Percentiles rank a stretch among this genome's conserved stretches.
These are phyloP conservation scores for Fusarium bactridioides DNA, from an alignment of 2,329 filamentous ascomycete genomes.

Conservation along the genomic window DNA sequence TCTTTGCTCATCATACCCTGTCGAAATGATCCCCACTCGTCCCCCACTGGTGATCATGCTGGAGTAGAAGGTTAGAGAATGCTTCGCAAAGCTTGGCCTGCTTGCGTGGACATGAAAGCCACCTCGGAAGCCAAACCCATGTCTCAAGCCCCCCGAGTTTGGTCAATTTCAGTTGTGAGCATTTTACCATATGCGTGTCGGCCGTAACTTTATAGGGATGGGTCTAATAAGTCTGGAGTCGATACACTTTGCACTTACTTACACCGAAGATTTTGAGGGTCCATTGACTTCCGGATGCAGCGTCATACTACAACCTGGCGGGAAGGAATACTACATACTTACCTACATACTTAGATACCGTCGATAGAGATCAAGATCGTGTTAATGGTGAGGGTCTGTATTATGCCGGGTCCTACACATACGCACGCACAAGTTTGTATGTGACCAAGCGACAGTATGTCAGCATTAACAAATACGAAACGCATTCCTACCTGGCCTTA, in stretches of 20 bases:
- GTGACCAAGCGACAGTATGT: background rate
- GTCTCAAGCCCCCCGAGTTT: background rate
- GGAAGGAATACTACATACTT: constrained; percentile 7
- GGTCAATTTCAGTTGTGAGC: background rate
- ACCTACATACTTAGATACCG: background rate
- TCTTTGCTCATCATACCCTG: constrained; percentile 19
- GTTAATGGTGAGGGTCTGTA: constrained; percentile 15
- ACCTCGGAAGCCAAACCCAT: constrained; percentile 17
- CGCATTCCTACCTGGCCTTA: constrained; percentile 22
- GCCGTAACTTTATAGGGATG: background rate
- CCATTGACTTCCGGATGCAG: constrained; percentile 30
- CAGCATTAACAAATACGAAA: constrained; percentile 33
- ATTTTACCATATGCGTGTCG: constrained; percentile 3
- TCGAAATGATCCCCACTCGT: background rate
- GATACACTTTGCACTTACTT: background rate
- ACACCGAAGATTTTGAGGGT: background rate
- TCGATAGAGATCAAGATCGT: background rate
- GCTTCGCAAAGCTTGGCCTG: constrained; percentile 10
- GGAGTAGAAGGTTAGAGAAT: background rate
- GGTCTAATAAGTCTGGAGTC: constrained; percentile 5
- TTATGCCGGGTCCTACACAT: background rate
- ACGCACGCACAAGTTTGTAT: background rate
- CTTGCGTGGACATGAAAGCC: constrained; percentile 16
- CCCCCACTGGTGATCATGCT: constrained; percentile 10
- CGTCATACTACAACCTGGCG: background rate